These are phyloP conservation scores for Globisporangium ultimum DNA, from an alignment of 352 stramenopile species.

Conservation along the genomic window DNA sequence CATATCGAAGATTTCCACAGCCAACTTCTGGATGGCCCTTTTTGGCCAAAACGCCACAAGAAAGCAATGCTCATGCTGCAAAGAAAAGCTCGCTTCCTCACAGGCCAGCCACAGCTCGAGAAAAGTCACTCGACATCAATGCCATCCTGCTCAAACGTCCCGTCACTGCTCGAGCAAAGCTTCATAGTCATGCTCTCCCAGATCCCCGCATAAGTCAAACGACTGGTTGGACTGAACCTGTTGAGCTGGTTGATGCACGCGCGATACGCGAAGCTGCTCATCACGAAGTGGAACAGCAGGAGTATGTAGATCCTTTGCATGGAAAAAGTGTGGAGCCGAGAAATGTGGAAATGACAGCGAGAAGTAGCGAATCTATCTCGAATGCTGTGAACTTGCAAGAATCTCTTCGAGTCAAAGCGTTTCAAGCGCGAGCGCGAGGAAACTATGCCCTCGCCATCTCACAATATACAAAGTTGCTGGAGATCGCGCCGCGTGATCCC, in stretches of 20 bases:
- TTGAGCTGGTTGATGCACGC: conserved; percentile 11
- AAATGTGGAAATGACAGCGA: conserved; percentile 15
- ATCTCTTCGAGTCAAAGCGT: conserved; percentile 32
- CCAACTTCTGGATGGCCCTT: conserved; percentile 8
- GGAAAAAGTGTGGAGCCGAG: conserved; percentile 47
- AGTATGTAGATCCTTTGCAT: conserved; percentile 42
- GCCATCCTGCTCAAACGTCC: conserved; percentile 5
- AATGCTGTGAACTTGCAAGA: conserved; percentile 39
- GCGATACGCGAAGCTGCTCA: conserved; percentile 40
- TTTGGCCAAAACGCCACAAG: background rate
- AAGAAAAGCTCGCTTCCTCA: background rate
- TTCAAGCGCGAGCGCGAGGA: conserved; percentile 45
- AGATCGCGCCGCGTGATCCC: conserved; percentile 11
- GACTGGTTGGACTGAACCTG: background rate
- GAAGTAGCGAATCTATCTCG: conserved; percentile 20
- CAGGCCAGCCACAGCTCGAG: conserved; percentile 10
- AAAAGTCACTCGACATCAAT: background rate
- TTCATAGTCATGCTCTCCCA: background rate
- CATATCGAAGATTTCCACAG: background rate
- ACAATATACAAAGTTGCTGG: conserved; percentile 31
- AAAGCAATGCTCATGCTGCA: background rate
- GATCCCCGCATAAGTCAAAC: background rate
- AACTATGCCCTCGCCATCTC: conserved; percentile 39
- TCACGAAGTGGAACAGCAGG: conserved; percentile 35
- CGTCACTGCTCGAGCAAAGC: conserved; percentile 3